Evolutionary conservation across 176 grass and related monocot genomes (phyloP), one percentile per base, ranked within the genome.

Genomic region (Bothriochloa decipiens): DNA sequence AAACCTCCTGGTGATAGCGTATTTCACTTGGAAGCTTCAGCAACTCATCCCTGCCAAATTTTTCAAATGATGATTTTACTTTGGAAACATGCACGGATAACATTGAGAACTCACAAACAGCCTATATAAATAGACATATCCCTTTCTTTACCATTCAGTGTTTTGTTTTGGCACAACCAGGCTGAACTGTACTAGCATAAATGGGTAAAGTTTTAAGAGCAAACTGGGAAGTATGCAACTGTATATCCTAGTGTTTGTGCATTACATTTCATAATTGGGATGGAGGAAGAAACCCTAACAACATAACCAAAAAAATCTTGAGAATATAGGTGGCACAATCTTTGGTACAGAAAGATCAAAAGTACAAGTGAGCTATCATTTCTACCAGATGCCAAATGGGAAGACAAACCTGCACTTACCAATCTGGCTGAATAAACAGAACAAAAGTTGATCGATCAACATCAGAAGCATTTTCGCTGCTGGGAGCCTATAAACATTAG

Each of bases 391-490:
- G 49, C 36, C 63, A 68, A 62, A 55, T 55, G 52, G 15, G 23
- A 9, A 28, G 52, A 45, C 49, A 58, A 23, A 2, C 7, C 7
- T 41, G 58, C 2, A 36, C 84, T 12, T 95, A 95, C 96, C 93
- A 98, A 76, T 95, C 87, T 32, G 91, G 96, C 78, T 98, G 96
- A 89, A 98, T 93, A 70, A 98, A 98, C 87, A 98, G 76, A 77
- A 89, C 93, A 17, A 98, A 95, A 41, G 93, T 98, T 65, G 83
- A 95, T 3, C 96, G 89, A 7, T 91, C 96, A 88, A 98, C 88
- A 62, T 88, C 79, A 55, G 82, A 87, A 70, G 89, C 87, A 81
- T 87, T 89, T 90, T 89, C 85, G 43, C 85, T 40, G 63, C 42
- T 95, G 28, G 96, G 93, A 81, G 93, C 93, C 96, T 98, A 70